phyloP scores from a whole-genome alignment of 192 early-diverging fungal genomes.

The Kickxella alabastrina region DNA sequence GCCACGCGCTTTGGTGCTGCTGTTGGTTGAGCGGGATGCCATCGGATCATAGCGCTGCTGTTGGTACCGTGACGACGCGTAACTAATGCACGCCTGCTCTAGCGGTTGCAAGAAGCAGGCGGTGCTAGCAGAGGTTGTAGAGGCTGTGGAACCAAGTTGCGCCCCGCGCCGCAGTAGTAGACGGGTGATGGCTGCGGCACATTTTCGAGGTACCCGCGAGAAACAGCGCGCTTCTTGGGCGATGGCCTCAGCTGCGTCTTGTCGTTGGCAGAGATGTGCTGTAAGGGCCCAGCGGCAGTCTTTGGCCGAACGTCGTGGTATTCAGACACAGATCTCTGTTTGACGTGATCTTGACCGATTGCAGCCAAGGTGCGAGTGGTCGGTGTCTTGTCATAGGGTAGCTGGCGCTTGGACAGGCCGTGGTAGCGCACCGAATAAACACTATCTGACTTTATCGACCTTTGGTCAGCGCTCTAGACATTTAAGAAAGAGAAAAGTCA shows the following conservation, averaged over 20 bases:
- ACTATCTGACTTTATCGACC: too few species aligned
- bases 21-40: constrained; percentile 1
- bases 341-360: too few species aligned
- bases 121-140: constrained; percentile 17
- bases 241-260: constrained; percentile 28
- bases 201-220: constrained; percentile 37
- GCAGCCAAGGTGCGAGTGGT: constrained; percentile 5
- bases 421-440: too few species aligned
- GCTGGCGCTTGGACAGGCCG: constrained; percentile 11
- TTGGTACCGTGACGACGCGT: constrained; percentile 40
- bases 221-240: constrained; percentile 52
- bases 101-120: constrained; percentile 44
- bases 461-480: too few species aligned
- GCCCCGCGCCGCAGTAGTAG: constrained; percentile 16
- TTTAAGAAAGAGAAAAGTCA: too few species aligned
- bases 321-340: neutral
- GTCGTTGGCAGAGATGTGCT: constrained; percentile 29
- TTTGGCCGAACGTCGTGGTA: constrained; percentile 7
- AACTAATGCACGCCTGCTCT: constrained; percentile 21
- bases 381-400: neutral
- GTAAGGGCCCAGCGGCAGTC: constrained; percentile 26
- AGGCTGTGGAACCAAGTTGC: constrained; percentile 3
- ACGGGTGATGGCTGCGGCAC: constrained; percentile 46
- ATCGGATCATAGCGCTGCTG: constrained; percentile 45
- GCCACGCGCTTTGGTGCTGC: neutral